Evolutionary conservation across 371 early-diverging fungal species (phyloP), one percentile per base, ranked within the genome.

Genomic region (Quaeritorhiza haematococci): DNA sequence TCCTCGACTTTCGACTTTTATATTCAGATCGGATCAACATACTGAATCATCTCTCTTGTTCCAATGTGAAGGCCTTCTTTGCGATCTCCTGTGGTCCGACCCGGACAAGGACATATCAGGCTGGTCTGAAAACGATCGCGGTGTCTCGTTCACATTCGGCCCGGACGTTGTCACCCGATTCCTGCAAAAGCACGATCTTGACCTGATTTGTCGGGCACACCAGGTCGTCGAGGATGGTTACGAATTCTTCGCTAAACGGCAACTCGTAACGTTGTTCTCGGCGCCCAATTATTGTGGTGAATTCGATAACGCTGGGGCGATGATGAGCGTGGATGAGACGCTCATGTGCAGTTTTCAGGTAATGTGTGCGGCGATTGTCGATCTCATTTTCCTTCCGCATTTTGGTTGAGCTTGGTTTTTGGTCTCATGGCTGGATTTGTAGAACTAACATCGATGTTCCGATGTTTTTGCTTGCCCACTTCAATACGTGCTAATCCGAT

Each of bases 281-380:
- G 96, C 95, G 19, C 96, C 96, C 47, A 95, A 95, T 71, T 96
- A 94, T 69, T 94, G 94, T 71, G 94, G 93, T 49, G 93, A 92
- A 77, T 94, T 93, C 63, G 94, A 91, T 62, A 96, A 94, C 70
- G 89, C 94, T 2, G 98, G 94, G 13, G 98, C 96, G 3, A 94
- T 99, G 84, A 94, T 99, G 96, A 89, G 88, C 59, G 96, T 98
- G 29, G 94, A 94, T 71, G 91, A 94, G 66, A 87, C 93, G 30
- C 80, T 98, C 57, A 85, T 94, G 75, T 75, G 73, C 57, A 72
- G 73, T 13, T 75, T 75, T 66, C 73, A 75, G 58, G 73, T 75
- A 56, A n/a, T n/a, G n/a, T n/a, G n/a, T n/a, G n/a, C n/a, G n/a
- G n/a, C n/a, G n/a, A n/a, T n/a, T n/a, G n/a, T n/a, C n/a, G n/a